A percentile compares a stretch with the other conserved stretches of the same genome.
Evolutionary conservation across 371 early-diverging fungal genomes (phyloP).

Genomic region (Syncephalastrum racemosum): DNA sequence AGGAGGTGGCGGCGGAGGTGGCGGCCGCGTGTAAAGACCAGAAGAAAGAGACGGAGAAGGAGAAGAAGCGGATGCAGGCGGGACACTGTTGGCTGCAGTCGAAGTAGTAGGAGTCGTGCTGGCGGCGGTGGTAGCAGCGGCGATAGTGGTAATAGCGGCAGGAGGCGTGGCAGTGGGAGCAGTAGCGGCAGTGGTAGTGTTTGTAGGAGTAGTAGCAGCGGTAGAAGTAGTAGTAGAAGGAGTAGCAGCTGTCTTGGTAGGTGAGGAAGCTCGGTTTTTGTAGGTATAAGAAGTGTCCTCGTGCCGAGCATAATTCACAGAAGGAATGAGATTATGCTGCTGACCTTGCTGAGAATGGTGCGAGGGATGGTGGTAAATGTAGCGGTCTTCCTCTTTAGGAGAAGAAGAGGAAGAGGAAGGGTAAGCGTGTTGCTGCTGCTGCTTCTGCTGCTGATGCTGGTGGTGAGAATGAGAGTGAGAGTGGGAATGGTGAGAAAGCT

Average conservation of each 20-base stretch:
- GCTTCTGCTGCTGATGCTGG: constrained; percentile 3
- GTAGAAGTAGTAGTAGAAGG: neutral
- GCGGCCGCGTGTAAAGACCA: no score
- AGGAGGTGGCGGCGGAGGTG: no score
- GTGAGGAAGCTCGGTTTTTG: neutral
- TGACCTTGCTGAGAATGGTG: constrained; percentile 2
- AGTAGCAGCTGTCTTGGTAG: neutral
- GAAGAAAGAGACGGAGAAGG: no score
- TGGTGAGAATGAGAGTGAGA: constrained; percentile 10
- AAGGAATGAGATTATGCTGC: constrained; percentile 1
- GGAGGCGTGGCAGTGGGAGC: no score
- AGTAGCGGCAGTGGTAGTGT: no score
- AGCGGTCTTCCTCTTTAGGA: constrained; percentile 11
- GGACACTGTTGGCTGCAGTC: no score
- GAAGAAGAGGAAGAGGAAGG: neutral
- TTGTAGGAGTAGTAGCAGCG: neutral
- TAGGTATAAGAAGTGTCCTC: no score
- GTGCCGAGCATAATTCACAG: neutral
- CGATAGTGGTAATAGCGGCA: no score
- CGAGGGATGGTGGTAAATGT: constrained; percentile 8
- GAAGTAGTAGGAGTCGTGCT: no score
- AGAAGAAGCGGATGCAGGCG: no score
- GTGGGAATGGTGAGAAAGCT: constrained; percentile 4
- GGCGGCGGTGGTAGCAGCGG: no score
- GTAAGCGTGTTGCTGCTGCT: constrained; percentile 6